Conservation (phyloP, 352 stramenopile species). For the Peronospora farinosa region DNA sequence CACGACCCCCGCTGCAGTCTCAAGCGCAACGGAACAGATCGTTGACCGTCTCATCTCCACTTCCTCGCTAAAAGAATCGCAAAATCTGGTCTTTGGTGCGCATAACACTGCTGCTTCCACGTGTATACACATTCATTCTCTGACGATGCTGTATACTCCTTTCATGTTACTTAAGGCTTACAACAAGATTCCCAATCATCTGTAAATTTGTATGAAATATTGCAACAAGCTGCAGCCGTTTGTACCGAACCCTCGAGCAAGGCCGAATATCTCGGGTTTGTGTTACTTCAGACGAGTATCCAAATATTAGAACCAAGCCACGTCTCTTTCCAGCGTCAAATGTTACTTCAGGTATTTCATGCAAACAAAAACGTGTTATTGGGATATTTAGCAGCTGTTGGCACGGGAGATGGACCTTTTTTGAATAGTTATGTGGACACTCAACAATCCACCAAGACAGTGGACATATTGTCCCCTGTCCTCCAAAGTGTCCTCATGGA, state of each 20-base stretch:
- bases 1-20: conserved; percentile 2
- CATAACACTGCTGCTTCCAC: neutral
- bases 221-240: conserved; percentile 40
- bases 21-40: conserved; percentile 15
- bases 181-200: conserved; percentile 5
- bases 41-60: conserved; percentile 25
- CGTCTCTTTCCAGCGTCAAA: conserved; percentile 1
- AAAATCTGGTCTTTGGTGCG: conserved; percentile 31
- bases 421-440: neutral
- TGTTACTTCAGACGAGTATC: conserved; percentile 31
- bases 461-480: conserved; percentile 30
- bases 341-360: conserved; percentile 35
- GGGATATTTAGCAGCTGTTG: conserved; percentile 38
- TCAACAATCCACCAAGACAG: conserved; percentile 2
- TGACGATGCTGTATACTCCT: conserved; percentile 6
- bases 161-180: conserved; percentile 10
- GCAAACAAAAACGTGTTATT: conserved; percentile 34
- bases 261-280: conserved; percentile 42
- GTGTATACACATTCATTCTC: neutral
- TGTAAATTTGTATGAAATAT: conserved; percentile 13
- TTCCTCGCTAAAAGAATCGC: conserved; percentile 17
- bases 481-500: conserved; percentile 33
- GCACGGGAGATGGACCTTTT: conserved; percentile 11
- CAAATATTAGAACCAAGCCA: conserved; percentile 7
- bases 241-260: conserved; percentile 43